Base-by-base conservation (phyloP, 2,329 filamentous ascomycete genomes). In the Salinomyces thailandicus region DNA sequence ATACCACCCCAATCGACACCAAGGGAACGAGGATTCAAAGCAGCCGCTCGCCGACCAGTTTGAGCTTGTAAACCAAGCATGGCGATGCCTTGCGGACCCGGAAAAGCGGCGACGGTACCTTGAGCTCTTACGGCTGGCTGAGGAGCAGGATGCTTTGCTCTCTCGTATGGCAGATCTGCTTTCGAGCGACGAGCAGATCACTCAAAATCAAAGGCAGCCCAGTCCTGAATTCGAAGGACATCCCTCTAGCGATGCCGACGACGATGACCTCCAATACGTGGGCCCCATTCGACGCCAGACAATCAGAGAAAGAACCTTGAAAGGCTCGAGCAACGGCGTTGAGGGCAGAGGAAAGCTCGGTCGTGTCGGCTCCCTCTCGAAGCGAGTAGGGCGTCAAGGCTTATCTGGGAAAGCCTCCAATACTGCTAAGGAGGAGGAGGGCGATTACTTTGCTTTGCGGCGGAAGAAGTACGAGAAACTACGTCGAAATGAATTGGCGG, bases 1-100 rank as follows among this genome's bases (percentile, higher is more conserved):
- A 59, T 77, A 89, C 52, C 91, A 98, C 50, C 67, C 67, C 4
- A 58, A 57, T 30, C 44, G 53, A 43, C 66, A 66, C 85, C 71
- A 48, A 62, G 36, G 37, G 18, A 48, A 47, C 32, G 48, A 44
- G 84, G 77, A 45, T 32, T 43, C 43, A 13, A 52, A 48, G 32
- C 31, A 38, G 9, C 47, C 45, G 3, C 38, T 51, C 2, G 33
- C 46, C 8, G 50, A 50, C 31, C 50, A 54, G 16, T 58, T 58
- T 37, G 45, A 55, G 22, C 39, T 43, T 16, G 41, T 58, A 5
- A 48, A 54, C 31, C 45, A 52, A 33, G 54, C 54, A 39, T 58
- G 50, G 49, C 45, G 47, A 35, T 29, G 51, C 15, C 43, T 57
- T 18, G 44, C 36, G 34, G 49, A 51, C 16, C 41, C 48, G n/a